phyloP scores from a whole-genome alignment of 2,329 filamentous ascomycete genomes.

The Geosmithia putterillii region DNA sequence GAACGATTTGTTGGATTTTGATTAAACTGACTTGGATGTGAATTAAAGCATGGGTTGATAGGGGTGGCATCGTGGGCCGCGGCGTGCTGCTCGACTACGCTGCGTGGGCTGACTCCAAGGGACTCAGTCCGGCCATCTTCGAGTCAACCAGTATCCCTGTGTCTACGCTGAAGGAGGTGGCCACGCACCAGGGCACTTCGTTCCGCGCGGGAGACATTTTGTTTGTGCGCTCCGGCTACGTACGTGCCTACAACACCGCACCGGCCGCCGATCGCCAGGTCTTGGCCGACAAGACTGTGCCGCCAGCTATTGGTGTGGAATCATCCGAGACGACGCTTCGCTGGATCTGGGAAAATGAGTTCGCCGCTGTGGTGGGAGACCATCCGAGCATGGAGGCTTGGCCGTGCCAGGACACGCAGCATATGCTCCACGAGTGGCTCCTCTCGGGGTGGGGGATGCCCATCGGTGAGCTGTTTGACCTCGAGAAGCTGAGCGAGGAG shows the following conservation, averaged over 20 bases:
- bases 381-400: slow-evolving; percentile 39
- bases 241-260: slow-evolving; percentile 25
- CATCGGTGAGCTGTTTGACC: slow-evolving; percentile 34
- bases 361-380: slow-evolving; percentile 45
- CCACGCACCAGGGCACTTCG: slow-evolving; percentile 25
- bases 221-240: slow-evolving; percentile 41
- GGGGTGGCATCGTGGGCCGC: slow-evolving; percentile 33
- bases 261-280: slow-evolving; percentile 20
- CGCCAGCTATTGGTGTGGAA: slow-evolving; percentile 28
- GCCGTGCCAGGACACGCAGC: slow-evolving; percentile 19
- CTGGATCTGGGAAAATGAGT: slow-evolving; percentile 45
- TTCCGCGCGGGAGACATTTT: slow-evolving; percentile 41
- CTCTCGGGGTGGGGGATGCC: slow-evolving; percentile 38
- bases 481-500: slow-evolving; percentile 22
- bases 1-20: no score
- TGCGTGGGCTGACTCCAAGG: slow-evolving; percentile 25
- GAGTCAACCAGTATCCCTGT: slow-evolving; percentile 28
- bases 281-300: slow-evolving; percentile 15
- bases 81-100: slow-evolving; percentile 41
- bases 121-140: slow-evolving; percentile 23
- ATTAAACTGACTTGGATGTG: background rate
- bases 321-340: slow-evolving; percentile 32
- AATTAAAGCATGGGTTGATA: slow-evolving; percentile 18
- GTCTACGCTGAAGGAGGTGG: slow-evolving; percentile 27
- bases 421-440: slow-evolving; percentile 28